A percentile compares a stretch with the other conserved stretches of the same genome.
These are phyloP conservation scores for Medicago arabica DNA, from an alignment of 306 rosid species.

Conservation along the genomic window DNA sequence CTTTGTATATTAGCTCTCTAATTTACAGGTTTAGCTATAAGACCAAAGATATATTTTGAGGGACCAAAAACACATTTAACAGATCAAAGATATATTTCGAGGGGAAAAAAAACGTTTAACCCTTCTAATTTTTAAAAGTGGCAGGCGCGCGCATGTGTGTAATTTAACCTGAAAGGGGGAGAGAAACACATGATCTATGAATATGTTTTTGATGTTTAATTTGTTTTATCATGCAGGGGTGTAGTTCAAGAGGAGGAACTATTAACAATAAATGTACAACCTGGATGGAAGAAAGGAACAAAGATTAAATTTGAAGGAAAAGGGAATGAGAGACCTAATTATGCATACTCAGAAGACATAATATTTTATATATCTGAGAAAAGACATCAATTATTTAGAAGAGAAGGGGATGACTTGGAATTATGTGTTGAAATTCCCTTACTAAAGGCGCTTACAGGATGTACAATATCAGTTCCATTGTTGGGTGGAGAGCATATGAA, in stretches of 20 bases:
- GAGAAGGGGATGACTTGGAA: slow-evolving; percentile 85
- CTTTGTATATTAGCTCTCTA: too few relatives aligned
- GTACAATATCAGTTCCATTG: slow-evolving; percentile 63
- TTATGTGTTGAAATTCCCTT: slow-evolving; percentile 62
- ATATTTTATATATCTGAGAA: slow-evolving; percentile 63
- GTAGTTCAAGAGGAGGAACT: slow-evolving; percentile 65
- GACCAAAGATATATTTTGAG: neutral
- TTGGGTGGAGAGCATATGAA: slow-evolving; percentile 65
- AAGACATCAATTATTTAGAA: slow-evolving; percentile 59
- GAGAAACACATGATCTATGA: neutral
- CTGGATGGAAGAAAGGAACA: slow-evolving; percentile 94
- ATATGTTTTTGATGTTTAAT: neutral
- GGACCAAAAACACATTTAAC: neutral
- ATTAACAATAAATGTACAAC: slow-evolving; percentile 68
- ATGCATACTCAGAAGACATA: slow-evolving; percentile 56
- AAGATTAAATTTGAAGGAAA: slow-evolving; percentile 79
- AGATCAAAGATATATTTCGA: neutral
- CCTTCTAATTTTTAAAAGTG: neutral
- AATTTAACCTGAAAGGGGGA: too few relatives aligned
- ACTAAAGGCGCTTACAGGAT: slow-evolving; percentile 72
- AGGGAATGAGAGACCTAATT: slow-evolving; percentile 62
- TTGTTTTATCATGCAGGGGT: slow-evolving; percentile 47
- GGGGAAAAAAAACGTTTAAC: neutral
- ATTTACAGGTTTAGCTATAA: too few relatives aligned
- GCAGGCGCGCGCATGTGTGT: too few relatives aligned